Percentiles rank a stretch among this genome's conserved stretches.
Evolutionary conservation across 169 alveolate genomes (phyloP).

Genomic region (Amoebophrya sp.): DNA sequence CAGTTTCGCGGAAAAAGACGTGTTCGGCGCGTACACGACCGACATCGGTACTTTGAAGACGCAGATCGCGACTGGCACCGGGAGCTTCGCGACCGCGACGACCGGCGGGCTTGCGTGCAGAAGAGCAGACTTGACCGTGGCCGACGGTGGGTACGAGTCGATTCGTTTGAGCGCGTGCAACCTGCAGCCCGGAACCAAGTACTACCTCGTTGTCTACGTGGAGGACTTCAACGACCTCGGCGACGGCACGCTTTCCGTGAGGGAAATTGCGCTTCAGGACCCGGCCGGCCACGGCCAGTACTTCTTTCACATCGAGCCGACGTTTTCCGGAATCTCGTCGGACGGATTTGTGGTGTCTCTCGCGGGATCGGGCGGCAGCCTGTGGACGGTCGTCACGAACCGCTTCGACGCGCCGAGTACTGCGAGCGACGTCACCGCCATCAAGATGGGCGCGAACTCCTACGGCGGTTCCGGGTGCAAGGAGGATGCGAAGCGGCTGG

Average conservation of each 20-base stretch:
- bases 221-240: slow-evolving; percentile 8
- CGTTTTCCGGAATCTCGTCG: not conserved
- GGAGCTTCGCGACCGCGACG: not conserved
- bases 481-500: not conserved
- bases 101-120: too few species aligned
- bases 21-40: too few species aligned
- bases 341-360: not conserved
- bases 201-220: not conserved
- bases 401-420: not conserved
- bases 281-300: too few species aligned
- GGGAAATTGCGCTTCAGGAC: too few species aligned
- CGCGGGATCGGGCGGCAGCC: not conserved
- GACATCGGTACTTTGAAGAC: not conserved
- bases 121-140: too few species aligned
- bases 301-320: not conserved
- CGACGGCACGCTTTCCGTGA: not conserved
- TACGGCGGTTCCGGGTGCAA: slow-evolving; percentile 10
- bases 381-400: not conserved
- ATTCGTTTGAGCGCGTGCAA: not conserved
- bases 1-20: too few species aligned
- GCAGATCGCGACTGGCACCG: not conserved
- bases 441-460: not conserved
- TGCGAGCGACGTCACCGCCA: not conserved
- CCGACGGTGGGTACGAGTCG: not conserved
- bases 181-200: not conserved